Evolutionary conservation across 352 stramenopile genomes (phyloP), one percentile per base, ranked within the genome.

Genomic region (Phytophthora brassicae): DNA sequence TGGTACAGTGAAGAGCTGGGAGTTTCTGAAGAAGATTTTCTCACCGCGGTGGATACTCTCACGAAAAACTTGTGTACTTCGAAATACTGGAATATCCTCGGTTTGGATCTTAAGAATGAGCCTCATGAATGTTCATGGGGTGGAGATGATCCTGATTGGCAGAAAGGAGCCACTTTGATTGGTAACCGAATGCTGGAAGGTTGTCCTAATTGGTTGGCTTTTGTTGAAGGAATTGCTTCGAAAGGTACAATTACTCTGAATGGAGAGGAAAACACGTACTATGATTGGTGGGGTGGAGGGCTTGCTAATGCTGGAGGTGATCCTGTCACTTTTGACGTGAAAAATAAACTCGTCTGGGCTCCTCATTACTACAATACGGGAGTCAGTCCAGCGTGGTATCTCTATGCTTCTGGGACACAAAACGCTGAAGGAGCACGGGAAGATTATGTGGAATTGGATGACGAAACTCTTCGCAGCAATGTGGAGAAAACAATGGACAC

Each of bases 311-410:
- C 75, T n/a, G 69, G 64, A 0, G 56, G 12, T 4, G 57, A 74
- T 20, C 79, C 79, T 16, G 59, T 86, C 36, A 73, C 71, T 11
- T 71, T 87, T 29, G 46, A 68, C 6, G 56, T 75, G 16, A 45
- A 72, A 1, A 74, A 88, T 64, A 90, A 90, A 49, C 56, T 90
- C 0, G 79, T 90, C 19, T 90, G 78, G 60, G 74, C 81, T n/a
- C 81, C 81, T 12, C 81, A 90, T 59, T 90, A 90, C 58, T 90
- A 90, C 68, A 89, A 86, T 66, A 87, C 81, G 17, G 81, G 65
- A 35, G 79, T 90, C 19, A 85, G 59, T 45, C 81, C 81, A 1
- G 75, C 80, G 5, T 80, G 59, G 75, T 90, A 90, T 41, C 60
- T 90, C 6, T 90, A 90, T 47, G 79, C 56, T 8, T 67, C 62